Evolutionary conservation across 2,329 filamentous ascomycete genomes (phyloP).

Genomic region (Monilinia vaccinii-corymbosi): DNA sequence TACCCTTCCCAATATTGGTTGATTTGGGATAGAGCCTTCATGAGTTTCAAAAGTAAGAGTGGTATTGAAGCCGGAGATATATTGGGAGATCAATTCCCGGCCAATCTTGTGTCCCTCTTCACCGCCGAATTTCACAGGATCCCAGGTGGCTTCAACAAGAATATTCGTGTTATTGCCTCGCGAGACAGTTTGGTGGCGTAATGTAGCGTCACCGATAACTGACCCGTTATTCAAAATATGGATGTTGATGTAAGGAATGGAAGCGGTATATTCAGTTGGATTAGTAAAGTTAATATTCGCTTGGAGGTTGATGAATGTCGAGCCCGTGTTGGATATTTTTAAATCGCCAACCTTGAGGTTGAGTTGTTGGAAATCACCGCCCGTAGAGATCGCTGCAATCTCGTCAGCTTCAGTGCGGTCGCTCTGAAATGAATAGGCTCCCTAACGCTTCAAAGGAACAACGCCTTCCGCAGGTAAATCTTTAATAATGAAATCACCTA

Average conservation of each 20-base stretch:
- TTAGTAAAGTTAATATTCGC: conserved; percentile 79
- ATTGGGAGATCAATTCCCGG: conserved; percentile 69
- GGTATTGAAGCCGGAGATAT: conserved; percentile 80
- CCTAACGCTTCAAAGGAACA: conserved; percentile 92
- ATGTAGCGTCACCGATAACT: conserved; percentile 65
- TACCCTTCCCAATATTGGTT: conserved; percentile 63
- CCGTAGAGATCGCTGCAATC: conserved; percentile 48
- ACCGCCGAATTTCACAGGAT: conserved; percentile 56
- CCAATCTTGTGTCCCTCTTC: conserved; percentile 52
- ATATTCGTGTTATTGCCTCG: conserved; percentile 66
- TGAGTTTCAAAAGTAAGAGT: conserved; percentile 68
- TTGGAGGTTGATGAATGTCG: conserved; percentile 60
- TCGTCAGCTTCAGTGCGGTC: conserved; percentile 29
- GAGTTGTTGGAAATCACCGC: conserved; percentile 37
- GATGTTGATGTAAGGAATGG: conserved; percentile 71
- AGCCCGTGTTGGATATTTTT: conserved; percentile 62
- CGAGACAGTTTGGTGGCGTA: conserved; percentile 51
- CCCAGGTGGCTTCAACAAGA: conserved; percentile 62
- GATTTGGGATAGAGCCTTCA: conserved; percentile 59
- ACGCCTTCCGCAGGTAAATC: conserved; percentile 77
- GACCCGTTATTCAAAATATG: conserved; percentile 66
- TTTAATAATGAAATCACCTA: conserved; percentile 74
- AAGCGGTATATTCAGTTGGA: conserved; percentile 76
- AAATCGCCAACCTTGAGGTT: conserved; percentile 62
- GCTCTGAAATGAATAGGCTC: conserved; percentile 42